Evolutionary conservation across 1,284 basidiomycete genomes (phyloP), one percentile per base, ranked within the genome.

Genomic region (Boletus hoseneyae): DNA sequence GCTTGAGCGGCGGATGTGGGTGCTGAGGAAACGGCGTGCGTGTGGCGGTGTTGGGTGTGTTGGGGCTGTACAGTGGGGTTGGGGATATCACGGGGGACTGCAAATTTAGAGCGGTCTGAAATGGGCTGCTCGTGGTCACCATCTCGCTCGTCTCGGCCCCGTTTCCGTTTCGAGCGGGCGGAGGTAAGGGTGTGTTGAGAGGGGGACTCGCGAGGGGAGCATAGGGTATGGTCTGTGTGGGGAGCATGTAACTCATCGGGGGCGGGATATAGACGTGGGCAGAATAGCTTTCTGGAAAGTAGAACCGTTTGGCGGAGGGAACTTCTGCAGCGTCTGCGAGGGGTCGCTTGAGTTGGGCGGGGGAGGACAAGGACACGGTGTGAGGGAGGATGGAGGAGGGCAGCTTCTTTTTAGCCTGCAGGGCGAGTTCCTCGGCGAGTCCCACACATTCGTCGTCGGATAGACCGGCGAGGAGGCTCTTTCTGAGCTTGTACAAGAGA

Each of bases 401-500:
- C 10, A 29, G 62, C 42, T 53, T 65, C 53, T 52, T 68, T 55
- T 57, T 66, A 25, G 30, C 36, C 56, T 83, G 80, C 42, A 78
- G 53, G 30, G 68, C 62, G 11, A 84, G 62, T 57, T 86, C 83
- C 11, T 79, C 77, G 0, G 66, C 66, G 13, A 86, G 69, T 16
- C 77, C 75, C 0, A 70, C 62, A 53, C 84, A 87, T 45, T 85
- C 78, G 2, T 71, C 70, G 50, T 85, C 82, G 15, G 64, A 57
- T 2, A 85, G 64, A 2, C 79, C 78, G 8, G 80, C 74, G 0
- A 85, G 66, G 3, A 87, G 70, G 55, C 72, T 78, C 59, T 76
- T 77, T 10, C 84, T 72, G 6, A 78, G 65, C 51, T 80, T 76
- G 64, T 82, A 86, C 9, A 86, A 64, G 21, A 85, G 63, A 21